Percentiles rank a stretch among this genome's conserved stretches.
phyloP scores from a whole-genome alignment of 257 asterid genomes.

The Rhazya stricta region DNA sequence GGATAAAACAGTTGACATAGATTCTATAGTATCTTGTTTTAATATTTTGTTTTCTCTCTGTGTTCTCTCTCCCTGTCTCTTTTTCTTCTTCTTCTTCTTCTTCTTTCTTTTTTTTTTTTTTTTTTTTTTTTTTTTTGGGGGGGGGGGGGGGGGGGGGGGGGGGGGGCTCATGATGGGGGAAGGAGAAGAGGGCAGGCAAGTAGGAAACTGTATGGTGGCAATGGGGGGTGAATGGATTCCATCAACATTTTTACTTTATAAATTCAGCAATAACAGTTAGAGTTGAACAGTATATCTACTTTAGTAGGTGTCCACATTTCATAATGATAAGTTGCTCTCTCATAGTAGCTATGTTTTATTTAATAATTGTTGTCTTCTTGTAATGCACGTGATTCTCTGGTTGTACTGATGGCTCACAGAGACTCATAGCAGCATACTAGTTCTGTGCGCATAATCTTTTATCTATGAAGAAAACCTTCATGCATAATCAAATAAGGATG shows the following conservation, averaged over 20 bases:
- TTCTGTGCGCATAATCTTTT: too few species aligned
- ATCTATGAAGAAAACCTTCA: too few species aligned
- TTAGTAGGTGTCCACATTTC: not conserved
- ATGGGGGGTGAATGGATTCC: not conserved
- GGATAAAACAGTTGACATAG: not conserved
- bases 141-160: not conserved
- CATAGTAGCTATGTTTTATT: not conserved
- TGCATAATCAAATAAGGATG: too few species aligned
- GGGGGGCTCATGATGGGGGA: not conserved
- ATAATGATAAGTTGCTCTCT: not conserved
- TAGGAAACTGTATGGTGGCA: not conserved
- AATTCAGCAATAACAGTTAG: not conserved
- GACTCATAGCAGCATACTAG: too few species aligned
- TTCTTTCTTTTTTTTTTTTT: not conserved
- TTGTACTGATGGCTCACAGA: not conserved
- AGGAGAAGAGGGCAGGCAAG: not conserved
- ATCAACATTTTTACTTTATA: not conserved
- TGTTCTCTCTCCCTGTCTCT: not conserved
- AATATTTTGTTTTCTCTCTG: not conserved
- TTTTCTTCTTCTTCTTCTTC: not conserved
- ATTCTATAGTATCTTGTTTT: constrained; percentile 4
- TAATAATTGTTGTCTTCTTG: not conserved
- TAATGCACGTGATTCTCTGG: not conserved
- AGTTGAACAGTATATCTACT: not conserved
- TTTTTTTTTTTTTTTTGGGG: not conserved